Base-by-base conservation (phyloP, 768 basidiomycete genomes). In the Hydnomerulius pinastri region DNA sequence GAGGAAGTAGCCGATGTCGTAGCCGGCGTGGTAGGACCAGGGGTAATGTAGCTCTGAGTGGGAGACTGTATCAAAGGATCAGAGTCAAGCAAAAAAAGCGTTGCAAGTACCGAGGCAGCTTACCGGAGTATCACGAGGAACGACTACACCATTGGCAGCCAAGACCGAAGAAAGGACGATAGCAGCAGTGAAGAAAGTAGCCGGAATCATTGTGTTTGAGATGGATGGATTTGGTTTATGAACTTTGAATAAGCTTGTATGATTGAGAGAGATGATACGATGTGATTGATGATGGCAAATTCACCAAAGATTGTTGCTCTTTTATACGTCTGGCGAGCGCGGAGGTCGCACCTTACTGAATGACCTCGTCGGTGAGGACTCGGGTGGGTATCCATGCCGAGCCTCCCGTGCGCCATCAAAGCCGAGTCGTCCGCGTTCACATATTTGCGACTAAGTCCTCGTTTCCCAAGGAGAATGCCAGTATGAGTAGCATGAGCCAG, bases 101-200 rank as follows among this genome's bases (percentile, higher is more conserved):
- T 3, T n/a, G n/a, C n/a, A n/a, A n/a, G n/a, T n/a, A n/a, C n/a
- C n/a, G n/a, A 13, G 23, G 18, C 2, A 1, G 50, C 62, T 63
- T 20, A 63, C 62, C 30, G 38, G 39, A 0, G 35, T 61, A 28
- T 61, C 41, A 1, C 62, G 64, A 3, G 50, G 36, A 6, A 65
- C 2, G 29, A 60, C 21, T 6, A 38, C 63, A 3, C 63, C 57
- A 4, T 53, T 63, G 29, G 36, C 51, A 10, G 42, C 39, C n/a
- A 20, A 41, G 18, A 65, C 2, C 11, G 48, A 51, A 24, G 63
- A 52, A 27, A 65, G 28, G 4, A 6, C 15, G 15, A 37, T 8
- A 2, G 29, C 50, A 11, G 59, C 2, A 4, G 42, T 25, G 24
- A 41, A 35, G 12, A 63, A 29, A 6, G 46, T 53, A 11, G 60